Evolutionary conservation across 148 eudicot genomes (phyloP), one percentile per base, ranked within the genome.

Genomic region (Vaccinium myrtillus): DNA sequence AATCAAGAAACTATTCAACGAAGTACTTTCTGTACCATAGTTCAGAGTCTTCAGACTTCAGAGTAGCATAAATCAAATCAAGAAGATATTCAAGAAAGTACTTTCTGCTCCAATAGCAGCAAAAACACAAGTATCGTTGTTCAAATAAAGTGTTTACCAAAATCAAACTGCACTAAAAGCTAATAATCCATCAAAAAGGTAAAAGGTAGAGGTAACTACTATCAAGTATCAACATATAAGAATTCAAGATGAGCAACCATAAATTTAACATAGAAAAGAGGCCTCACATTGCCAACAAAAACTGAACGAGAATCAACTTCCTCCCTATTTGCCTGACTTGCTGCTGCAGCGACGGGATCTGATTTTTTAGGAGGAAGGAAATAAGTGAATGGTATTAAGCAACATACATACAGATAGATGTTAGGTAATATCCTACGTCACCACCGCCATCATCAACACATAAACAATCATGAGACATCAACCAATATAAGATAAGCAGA

Each of bases 251-350:
- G 53, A 6, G 58, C 80, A 78, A 78, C 18, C 21, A 67, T 25
- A 69, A 65, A 69, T 12, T 11, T 43, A 54, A 53, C 32, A 70
- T 12, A 32, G 75, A 59, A 51, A 76, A 11, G 43, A 82, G 67
- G 43, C 83, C 97, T 92, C 89, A 94, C 97, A 88, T 94, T 94
- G 85, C 97, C 97, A 77, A 94, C 97, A 90, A 92, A 94, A 75
- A 94, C 87, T 83, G 95, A 94, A 8, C 97, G 95, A 88, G 95
- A 87, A 90, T 94, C 97, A 76, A 94, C 88, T 90, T 94, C 95
- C 91, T 94, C 97, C 85, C 56, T 94, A 82, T 88, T 92, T 81
- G 94, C 93, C 80, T 91, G 95, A 81, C 86, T 93, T 73, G 87
- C 97, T 54, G 93, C 87, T 54, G 85, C 84, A 80, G 91, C 61